Conservation (phyloP, 805 yeast species). For the Isabelozyma rhagii region DNA sequence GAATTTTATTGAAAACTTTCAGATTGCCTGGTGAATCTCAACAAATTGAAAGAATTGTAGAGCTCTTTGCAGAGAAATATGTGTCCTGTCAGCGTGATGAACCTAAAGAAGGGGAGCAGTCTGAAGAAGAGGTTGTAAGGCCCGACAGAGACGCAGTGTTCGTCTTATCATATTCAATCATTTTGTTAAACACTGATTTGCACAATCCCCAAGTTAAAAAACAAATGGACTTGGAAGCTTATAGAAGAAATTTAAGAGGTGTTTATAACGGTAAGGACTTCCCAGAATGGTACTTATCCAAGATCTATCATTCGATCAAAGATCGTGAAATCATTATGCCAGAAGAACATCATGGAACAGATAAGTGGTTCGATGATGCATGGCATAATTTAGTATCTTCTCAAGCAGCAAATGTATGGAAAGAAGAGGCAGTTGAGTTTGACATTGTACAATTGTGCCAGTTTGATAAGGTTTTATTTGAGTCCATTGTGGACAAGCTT, state of each 20-base stretch:
- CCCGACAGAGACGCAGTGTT: constrained; percentile 87
- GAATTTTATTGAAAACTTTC: constrained; percentile 76
- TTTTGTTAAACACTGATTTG: constrained; percentile 90
- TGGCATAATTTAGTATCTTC: constrained; percentile 71
- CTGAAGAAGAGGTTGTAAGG: constrained; percentile 43
- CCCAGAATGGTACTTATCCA: constrained; percentile 80
- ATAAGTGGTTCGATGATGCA: constrained; percentile 84
- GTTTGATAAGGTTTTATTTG: constrained; percentile 73
- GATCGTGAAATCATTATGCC: constrained; percentile 95
- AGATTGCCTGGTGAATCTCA: constrained; percentile 97
- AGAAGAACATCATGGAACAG: constrained; percentile 92
- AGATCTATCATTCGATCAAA: constrained; percentile 74
- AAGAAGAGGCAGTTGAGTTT: constrained; percentile 15
- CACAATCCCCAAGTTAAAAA: constrained; percentile 90
- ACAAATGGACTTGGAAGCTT: constrained; percentile 86
- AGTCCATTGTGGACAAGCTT: constrained; percentile 58
- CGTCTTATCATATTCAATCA: constrained; percentile 84
- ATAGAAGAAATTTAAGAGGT: constrained; percentile 75
- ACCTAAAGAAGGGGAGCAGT: constrained; percentile 9
- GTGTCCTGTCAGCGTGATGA: constrained; percentile 53
- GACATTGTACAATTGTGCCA: constrained; percentile 36
- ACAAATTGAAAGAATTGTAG: constrained; percentile 90
- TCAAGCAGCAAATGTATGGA: constrained; percentile 30
- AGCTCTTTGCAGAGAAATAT: constrained; percentile 78
- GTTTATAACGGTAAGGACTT: constrained; percentile 74